phyloP scores from a whole-genome alignment of 2,329 filamentous ascomycete genomes.

The Fusarium sp. region DNA sequence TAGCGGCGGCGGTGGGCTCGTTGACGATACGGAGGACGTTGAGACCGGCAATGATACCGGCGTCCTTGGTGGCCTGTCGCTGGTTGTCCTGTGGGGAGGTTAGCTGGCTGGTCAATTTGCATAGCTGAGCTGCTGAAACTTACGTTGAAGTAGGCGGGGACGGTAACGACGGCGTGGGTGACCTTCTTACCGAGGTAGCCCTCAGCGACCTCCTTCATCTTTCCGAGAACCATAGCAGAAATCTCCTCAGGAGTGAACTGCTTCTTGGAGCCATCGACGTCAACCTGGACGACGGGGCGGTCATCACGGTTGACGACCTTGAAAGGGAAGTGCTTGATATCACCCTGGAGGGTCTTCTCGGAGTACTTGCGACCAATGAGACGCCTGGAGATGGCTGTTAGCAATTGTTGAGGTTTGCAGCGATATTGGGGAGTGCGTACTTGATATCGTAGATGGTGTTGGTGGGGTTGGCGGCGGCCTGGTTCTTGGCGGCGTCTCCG shows the following conservation, averaged over 20 bases:
- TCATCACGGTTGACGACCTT: slow-evolving; percentile 89
- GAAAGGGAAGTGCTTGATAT: slow-evolving; percentile 99
- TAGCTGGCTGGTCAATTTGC: slow-evolving; percentile 19
- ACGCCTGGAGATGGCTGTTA: slow-evolving; percentile 64
- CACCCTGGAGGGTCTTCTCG: slow-evolving; percentile 88
- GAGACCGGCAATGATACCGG: slow-evolving; percentile 89
- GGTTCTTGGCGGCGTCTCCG: slow-evolving; percentile 97
- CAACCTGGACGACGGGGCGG: slow-evolving; percentile 86
- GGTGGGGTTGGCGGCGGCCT: slow-evolving; percentile 82
- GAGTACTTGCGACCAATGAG: slow-evolving; percentile 85
- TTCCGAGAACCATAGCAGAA: slow-evolving; percentile 82
- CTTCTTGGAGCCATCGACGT: slow-evolving; percentile 73
- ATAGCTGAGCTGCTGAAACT: slow-evolving; percentile 29
- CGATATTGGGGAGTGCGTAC: slow-evolving; percentile 64
- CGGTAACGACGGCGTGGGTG: slow-evolving; percentile 89
- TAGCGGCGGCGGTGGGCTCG: slow-evolving; percentile 94
- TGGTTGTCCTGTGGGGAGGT: slow-evolving; percentile 75
- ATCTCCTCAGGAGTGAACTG: slow-evolving; percentile 84
- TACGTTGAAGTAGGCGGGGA: slow-evolving; percentile 94
- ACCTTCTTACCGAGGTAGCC: slow-evolving; percentile 84
- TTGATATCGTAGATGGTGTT: slow-evolving; percentile 86
- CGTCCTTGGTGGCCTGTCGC: slow-evolving; percentile 96
- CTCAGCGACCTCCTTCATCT: slow-evolving; percentile 88
- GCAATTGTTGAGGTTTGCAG: not conserved
- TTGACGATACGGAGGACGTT: slow-evolving; percentile 97